Evolutionary conservation across 345 rosid genomes (phyloP).

Genomic region (Trapa bicornis): DNA sequence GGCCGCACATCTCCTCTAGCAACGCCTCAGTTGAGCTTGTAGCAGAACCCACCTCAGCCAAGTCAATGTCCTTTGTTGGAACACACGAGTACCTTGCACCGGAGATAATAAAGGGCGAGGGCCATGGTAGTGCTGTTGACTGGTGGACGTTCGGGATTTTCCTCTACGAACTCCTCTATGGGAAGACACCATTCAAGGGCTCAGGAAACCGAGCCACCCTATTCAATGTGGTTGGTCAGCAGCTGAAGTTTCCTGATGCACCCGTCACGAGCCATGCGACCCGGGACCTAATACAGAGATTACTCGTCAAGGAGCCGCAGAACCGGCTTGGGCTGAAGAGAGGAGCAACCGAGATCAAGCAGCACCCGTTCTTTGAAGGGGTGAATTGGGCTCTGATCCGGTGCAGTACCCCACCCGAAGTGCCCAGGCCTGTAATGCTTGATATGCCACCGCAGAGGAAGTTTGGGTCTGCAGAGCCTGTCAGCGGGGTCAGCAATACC

Average conservation of each 20-base stretch:
- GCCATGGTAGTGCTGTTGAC: constrained; percentile 96
- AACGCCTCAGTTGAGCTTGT: constrained; percentile 68
- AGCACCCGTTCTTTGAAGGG: constrained; percentile 90
- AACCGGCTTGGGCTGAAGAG: constrained; percentile 83
- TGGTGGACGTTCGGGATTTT: constrained; percentile 99
- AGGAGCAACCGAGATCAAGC: constrained; percentile 98
- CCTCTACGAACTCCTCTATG: constrained; percentile 69
- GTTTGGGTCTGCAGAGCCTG: constrained; percentile 43
- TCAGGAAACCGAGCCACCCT: constrained; percentile 88
- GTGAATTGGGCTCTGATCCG: constrained; percentile 96
- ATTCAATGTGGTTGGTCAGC: constrained; percentile 93
- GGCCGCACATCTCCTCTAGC: constrained; percentile 33
- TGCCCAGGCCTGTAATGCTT: constrained; percentile 62
- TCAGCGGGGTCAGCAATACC: constrained; percentile 43
- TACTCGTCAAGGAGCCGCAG: constrained; percentile 87
- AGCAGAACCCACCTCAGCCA: constrained; percentile 89
- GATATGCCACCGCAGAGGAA: constrained; percentile 55
- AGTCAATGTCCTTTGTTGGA: constrained; percentile 98
- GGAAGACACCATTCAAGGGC: constrained; percentile 92
- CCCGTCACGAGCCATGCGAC: constrained; percentile 80
- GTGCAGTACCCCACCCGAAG: constrained; percentile 95
- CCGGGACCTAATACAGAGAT: constrained; percentile 63
- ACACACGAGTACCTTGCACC: constrained; percentile 97
- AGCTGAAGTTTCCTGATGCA: constrained; percentile 73
- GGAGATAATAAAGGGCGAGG: constrained; percentile 91